These are phyloP conservation scores for Yamadazyma nakazawae DNA, from an alignment of 805 yeast species.

Conservation along the genomic window DNA sequence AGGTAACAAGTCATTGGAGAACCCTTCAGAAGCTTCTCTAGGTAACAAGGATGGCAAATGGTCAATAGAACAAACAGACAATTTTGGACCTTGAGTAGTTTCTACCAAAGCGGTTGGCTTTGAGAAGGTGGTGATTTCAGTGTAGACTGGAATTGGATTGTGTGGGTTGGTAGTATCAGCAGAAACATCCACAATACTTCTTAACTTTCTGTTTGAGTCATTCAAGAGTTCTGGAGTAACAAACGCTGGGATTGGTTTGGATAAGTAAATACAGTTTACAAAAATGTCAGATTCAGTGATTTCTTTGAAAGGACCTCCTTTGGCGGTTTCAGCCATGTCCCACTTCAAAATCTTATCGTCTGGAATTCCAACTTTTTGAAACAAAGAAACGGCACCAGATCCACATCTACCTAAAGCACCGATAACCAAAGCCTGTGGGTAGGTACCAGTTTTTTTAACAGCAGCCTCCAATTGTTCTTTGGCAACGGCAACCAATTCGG, in stretches of 20 bases:
- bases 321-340: constrained; percentile 96
- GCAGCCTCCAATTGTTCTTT: constrained; percentile 57
- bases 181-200: constrained; percentile 94
- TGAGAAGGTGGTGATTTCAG: constrained; percentile 83
- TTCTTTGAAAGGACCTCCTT: constrained; percentile 96
- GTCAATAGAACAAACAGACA: constrained; percentile 92
- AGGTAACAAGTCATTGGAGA: constrained; percentile 84
- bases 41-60: constrained; percentile 95
- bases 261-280: constrained; percentile 92
- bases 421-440: constrained; percentile 81
- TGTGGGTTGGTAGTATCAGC: constrained; percentile 99
- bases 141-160: constrained; percentile 95
- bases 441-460: constrained; percentile 50
- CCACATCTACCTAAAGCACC: constrained; percentile 99
- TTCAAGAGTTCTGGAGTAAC: constrained; percentile 68
- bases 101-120: constrained; percentile 87
- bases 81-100: constrained; percentile 74
- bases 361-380: constrained; percentile 82
- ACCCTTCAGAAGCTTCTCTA: constrained; percentile 94
- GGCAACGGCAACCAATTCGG: constrained; percentile 68
- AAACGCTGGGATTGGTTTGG: constrained; percentile 92
- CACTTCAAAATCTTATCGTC: constrained; percentile 80
- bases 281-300: constrained; percentile 86
- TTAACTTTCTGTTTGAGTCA: constrained; percentile 64
- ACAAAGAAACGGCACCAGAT: constrained; percentile 87